These are phyloP conservation scores for Acanthamoeba polyphaga DNA, from an alignment of 208 protist species.

Conservation along the genomic window DNA sequence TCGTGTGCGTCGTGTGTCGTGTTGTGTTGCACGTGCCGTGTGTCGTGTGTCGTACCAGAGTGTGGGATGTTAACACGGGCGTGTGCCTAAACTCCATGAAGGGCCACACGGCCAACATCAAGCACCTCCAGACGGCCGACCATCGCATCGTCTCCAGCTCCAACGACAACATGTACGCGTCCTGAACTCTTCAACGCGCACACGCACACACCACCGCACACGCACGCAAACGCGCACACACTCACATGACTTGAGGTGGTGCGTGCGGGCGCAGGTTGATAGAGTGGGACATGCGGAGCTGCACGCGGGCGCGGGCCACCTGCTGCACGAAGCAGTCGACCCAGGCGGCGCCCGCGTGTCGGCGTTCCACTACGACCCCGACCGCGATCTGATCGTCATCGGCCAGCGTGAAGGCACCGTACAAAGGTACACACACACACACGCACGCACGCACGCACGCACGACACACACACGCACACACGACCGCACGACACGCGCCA, in stretches of 20 bases:
- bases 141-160: background rate
- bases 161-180: conserved; percentile 24
- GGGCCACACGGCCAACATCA: conserved; percentile 38
- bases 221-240: too few relatives aligned
- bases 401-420: conserved; percentile 2
- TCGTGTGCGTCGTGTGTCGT: too few relatives aligned
- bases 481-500: background rate
- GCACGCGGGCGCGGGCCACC: background rate
- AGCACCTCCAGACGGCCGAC: background rate
- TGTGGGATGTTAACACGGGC: conserved; percentile 27
- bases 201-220: background rate
- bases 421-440: background rate
- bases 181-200: background rate
- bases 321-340: background rate
- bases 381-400: background rate
- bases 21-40: too few relatives aligned
- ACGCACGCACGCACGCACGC: too few relatives aligned
- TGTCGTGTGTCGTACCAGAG: background rate
- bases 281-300: background rate
- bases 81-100: background rate
- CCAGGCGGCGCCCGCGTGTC: background rate
- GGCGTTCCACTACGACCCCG: conserved; percentile 22
- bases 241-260: too few relatives aligned
- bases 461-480: too few relatives aligned
- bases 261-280: too few relatives aligned